Evolutionary conservation across 2,329 filamentous ascomycete species (phyloP).

Genomic region (Xylaria sp.): DNA sequence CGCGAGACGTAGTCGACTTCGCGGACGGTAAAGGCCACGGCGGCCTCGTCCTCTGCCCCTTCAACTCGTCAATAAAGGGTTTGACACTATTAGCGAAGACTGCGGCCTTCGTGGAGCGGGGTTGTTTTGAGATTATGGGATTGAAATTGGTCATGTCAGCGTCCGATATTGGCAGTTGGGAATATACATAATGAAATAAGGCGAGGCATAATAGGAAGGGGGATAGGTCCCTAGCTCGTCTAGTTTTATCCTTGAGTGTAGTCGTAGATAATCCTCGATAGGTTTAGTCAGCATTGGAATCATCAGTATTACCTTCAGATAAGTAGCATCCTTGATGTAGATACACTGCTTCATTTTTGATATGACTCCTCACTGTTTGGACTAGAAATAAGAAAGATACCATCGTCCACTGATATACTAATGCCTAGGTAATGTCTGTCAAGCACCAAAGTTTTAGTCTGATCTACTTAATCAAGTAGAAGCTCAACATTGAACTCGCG

Average conservation of each 20-base stretch:
- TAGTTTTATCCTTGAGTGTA: constrained; percentile 2
- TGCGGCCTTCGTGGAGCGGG: constrained; percentile 40
- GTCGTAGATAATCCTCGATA: constrained; percentile 1
- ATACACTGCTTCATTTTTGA: neutral
- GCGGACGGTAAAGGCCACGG: constrained; percentile 44
- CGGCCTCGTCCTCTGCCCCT: constrained; percentile 46
- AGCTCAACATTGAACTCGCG: constrained; percentile 58
- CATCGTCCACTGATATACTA: neutral
- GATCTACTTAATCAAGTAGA: constrained; percentile 53
- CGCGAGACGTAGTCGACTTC: constrained; percentile 43
- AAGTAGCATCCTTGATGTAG: neutral
- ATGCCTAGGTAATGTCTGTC: too few relatives aligned
- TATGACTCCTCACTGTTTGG: neutral
- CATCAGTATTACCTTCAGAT: constrained; percentile 11
- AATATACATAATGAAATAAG: constrained; percentile 50
- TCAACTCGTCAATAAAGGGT: constrained; percentile 40
- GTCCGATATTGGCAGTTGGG: constrained; percentile 51
- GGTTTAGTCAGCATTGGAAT: constrained; percentile 17
- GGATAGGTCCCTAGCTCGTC: neutral
- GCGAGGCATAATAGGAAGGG: neutral
- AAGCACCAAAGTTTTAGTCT: constrained; percentile 19
- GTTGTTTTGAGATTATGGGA: constrained; percentile 51
- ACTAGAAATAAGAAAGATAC: neutral
- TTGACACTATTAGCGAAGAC: constrained; percentile 47
- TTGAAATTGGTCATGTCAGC: constrained; percentile 46